A percentile compares a stretch with the other conserved stretches of the same genome.
phyloP scores from a whole-genome alignment of 495 filamentous ascomycete genomes.

The Astrothelium macrocarpum region DNA sequence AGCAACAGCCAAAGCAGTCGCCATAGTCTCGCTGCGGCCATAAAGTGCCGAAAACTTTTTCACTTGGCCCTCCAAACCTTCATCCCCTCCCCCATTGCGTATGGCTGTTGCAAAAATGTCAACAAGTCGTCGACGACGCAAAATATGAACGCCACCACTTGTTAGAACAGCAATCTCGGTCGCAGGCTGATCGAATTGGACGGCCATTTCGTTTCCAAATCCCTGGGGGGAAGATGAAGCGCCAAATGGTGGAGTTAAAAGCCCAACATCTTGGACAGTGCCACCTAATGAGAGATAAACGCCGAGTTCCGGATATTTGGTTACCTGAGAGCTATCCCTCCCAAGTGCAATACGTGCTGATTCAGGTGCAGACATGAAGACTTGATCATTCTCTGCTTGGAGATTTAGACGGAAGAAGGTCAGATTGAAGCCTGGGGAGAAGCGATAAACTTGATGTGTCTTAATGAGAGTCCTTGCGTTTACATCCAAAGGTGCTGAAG shows the following conservation, averaged over 20 bases:
- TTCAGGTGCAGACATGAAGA: conserved; percentile 84
- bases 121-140: conserved; percentile 73
- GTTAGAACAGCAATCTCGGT: conserved; percentile 85
- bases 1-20: conserved; percentile 89
- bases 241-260: conserved; percentile 59
- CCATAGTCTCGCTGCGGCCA: conserved; percentile 74
- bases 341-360: conserved; percentile 61
- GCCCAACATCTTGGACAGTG: conserved; percentile 62
- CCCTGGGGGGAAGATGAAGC: conserved; percentile 61
- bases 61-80: conserved; percentile 68
- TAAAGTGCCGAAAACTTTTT: conserved; percentile 74
- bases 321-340: conserved; percentile 32
- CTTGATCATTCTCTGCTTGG: conserved; percentile 37
- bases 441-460: conserved; percentile 40
- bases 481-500: conserved; percentile 26
- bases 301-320: conserved; percentile 55
- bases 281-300: conserved; percentile 64
- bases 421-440: conserved; percentile 74
- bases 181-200: conserved; percentile 76
- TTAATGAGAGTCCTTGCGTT: conserved; percentile 20
- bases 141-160: conserved; percentile 74
- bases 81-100: conserved; percentile 56
- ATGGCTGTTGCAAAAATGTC: conserved; percentile 85
- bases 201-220: conserved; percentile 89
- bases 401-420: conserved; percentile 5